Evolutionary conservation across 805 yeast species (phyloP), one percentile per base, ranked within the genome.

Genomic region (Isabelozyma rhagii): DNA sequence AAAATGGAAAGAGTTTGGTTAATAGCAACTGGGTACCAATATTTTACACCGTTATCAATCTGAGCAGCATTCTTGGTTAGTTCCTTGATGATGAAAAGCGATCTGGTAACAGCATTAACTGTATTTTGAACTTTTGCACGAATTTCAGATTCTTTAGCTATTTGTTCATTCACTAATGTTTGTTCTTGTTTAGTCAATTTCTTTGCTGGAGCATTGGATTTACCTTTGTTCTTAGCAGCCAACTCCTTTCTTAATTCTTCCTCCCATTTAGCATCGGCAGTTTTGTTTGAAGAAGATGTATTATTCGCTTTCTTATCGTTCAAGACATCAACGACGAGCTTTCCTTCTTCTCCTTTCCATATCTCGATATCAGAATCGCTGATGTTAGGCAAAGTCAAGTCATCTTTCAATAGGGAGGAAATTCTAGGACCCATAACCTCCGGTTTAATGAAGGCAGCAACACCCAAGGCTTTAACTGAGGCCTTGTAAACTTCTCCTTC

Each of bases 251-350:
- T 82, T 31, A 94, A 79, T 46, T 80, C 80, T 56, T 85, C 91
- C 62, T 94, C 99, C 98, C 98, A 93, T 64, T 89, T 83, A 6
- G 34, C 14, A 51, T 80, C 71, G 2, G 92, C 87, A 58, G 87
- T 96, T 58, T 89, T 89, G 59, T 91, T 97, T 61, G 85, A 91
- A 1, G 89, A 72, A 63, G 87, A 89, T 61, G 82, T 81, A 11
- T 82, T 81, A 4, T 69, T 72, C 34, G 68, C 67, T 31, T 72
- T 70, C 11, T 71, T 68, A 60, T 74, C 78, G 48, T 69, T 69
- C 45, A 88, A 65, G 5, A 88, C 82, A 59, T 89, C 83, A 15
- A 83, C 67, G 2, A 87, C 94, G 47, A 86, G 63, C 43, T 79
- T 84, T 2, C 91, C 96, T 43, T 84, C 96, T 0, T 74, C 63